Evolutionary conservation across 768 basidiomycete species (phyloP).

Genomic region (Leccinellum albellum): DNA sequence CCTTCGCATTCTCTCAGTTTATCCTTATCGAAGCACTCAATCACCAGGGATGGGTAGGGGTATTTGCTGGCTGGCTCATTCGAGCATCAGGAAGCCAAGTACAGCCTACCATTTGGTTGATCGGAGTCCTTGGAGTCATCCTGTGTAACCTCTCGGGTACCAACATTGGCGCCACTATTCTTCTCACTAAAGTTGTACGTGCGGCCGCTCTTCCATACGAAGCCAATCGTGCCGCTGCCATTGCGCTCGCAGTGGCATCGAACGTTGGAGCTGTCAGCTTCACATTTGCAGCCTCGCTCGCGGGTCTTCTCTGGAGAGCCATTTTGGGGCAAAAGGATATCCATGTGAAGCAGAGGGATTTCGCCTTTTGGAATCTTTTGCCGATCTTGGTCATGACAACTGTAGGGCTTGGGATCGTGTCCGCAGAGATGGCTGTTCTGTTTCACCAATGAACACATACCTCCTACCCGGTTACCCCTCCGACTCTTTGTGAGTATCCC

Average conservation of each 20-base stretch:
- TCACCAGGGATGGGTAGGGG: constrained; percentile 81
- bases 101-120: constrained; percentile 55
- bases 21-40: constrained; percentile 85
- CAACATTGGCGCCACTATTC: constrained; percentile 89
- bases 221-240: constrained; percentile 50
- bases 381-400: constrained; percentile 64
- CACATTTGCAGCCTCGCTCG: constrained; percentile 84
- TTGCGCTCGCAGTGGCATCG: constrained; percentile 78
- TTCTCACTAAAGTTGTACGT: constrained; percentile 76
- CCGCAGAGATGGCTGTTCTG: constrained; percentile 68
- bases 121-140: constrained; percentile 69
- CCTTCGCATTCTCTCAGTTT: constrained; percentile 93
- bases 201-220: constrained; percentile 37
- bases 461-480: not conserved
- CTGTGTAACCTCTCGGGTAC: constrained; percentile 83
- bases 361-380: constrained; percentile 69
- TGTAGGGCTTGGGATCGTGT: constrained; percentile 66
- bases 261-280: constrained; percentile 91
- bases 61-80: constrained; percentile 70
- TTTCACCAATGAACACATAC: constrained; percentile 19
- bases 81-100: constrained; percentile 41
- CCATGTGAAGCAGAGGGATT: constrained; percentile 52
- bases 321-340: constrained; percentile 76
- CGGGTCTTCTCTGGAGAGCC: constrained; percentile 78
- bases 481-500: not conserved